Conservation (phyloP, 2,329 filamentous ascomycete species). For the Sporothrix euskadiensis region DNA sequence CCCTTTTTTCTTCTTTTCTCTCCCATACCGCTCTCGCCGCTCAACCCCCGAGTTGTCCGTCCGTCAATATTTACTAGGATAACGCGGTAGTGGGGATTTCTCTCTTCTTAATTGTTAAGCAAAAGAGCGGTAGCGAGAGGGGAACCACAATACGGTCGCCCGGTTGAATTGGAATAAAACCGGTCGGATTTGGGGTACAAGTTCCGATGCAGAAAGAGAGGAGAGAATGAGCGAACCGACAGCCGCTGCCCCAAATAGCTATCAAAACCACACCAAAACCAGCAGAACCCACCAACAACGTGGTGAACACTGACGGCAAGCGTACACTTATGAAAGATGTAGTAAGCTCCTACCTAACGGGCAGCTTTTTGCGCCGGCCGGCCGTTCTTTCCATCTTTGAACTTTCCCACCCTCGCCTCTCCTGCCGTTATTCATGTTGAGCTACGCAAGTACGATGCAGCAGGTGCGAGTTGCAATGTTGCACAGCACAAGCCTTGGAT, state of each 20-base stretch:
- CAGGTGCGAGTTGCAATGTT: not conserved
- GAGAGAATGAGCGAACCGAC: not conserved
- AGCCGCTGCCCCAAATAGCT: not conserved
- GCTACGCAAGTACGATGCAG: not conserved
- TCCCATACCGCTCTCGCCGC: slow-evolving; percentile 2
- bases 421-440: not conserved
- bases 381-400: not conserved
- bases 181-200: slow-evolving; percentile 2
- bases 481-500: not conserved
- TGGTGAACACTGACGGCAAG: not conserved
- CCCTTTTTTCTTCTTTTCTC: not conserved
- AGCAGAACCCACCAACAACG: not conserved
- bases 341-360: not conserved
- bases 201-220: not conserved
- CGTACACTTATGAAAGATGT: not conserved
- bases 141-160: not conserved
- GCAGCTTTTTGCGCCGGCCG: slow-evolving; percentile 9
- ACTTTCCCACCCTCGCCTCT: no score
- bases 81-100: slow-evolving; percentile 4
- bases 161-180: slow-evolving; percentile 13
- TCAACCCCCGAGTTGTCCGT: not conserved
- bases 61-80: not conserved
- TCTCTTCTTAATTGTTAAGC: not conserved
- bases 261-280: not conserved
- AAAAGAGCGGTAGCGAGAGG: slow-evolving; percentile 17